Percentiles rank a stretch among this genome's conserved stretches.
phyloP scores from a whole-genome alignment of 1,284 basidiomycete genomes.

The Trametes versicolor region DNA sequence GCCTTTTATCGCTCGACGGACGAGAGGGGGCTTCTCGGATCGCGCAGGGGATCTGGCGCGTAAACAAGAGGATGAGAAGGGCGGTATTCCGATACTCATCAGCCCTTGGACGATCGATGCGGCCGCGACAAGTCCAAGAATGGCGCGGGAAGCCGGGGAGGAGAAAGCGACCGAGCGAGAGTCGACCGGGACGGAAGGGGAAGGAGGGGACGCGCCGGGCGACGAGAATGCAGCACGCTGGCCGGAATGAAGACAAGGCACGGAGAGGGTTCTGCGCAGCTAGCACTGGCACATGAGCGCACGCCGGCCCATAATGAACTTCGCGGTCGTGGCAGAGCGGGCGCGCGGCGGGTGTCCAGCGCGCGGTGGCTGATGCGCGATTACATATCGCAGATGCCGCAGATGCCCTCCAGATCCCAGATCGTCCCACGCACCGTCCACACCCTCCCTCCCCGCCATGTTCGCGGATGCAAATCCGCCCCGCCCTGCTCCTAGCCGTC shows the following conservation, averaged over 20 bases:
- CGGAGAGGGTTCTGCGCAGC: background rate
- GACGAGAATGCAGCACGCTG: conserved; percentile 23
- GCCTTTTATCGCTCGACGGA: conserved; percentile 44
- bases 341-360: background rate
- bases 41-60: conserved; percentile 43
- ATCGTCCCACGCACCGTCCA: conserved; percentile 41
- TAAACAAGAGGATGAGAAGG: conserved; percentile 39
- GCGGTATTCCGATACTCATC: conserved; percentile 44
- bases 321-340: too few relatives aligned
- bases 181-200: conserved; percentile 12
- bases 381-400: conserved; percentile 8
- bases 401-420: conserved; percentile 18
- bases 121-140: conserved; percentile 25
- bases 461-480: conserved; percentile 49
- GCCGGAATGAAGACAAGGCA: conserved; percentile 24
- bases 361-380: conserved; percentile 12
- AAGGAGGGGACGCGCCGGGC: conserved; percentile 17
- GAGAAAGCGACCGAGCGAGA: conserved; percentile 29
- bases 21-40: conserved; percentile 34
- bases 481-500: background rate
- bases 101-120: conserved; percentile 43
- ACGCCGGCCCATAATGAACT: conserved; percentile 14
- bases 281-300: conserved; percentile 18
- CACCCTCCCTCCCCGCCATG: conserved; percentile 27
- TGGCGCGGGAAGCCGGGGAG: conserved; percentile 29